Conservation (phyloP, 2,329 filamentous ascomycete genomes). For the Cladosporium sp. region DNA sequence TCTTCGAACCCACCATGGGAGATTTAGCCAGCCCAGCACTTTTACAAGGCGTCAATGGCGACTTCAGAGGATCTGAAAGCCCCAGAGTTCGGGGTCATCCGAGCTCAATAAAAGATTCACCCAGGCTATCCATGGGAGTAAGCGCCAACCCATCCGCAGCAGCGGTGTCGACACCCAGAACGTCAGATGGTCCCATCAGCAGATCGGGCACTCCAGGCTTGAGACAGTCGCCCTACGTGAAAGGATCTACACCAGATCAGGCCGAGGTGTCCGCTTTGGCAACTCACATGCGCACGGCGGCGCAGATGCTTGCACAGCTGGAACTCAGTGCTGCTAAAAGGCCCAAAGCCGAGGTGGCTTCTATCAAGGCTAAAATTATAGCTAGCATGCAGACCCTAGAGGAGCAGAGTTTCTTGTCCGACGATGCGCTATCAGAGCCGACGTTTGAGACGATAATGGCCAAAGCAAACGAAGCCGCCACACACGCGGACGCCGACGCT, state of each 20-base stretch:
- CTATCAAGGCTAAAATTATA: conserved; percentile 80
- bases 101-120: conserved; percentile 30
- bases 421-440: conserved; percentile 59
- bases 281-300: conserved; percentile 80
- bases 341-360: conserved; percentile 72
- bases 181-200: conserved; percentile 62
- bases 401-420: conserved; percentile 74
- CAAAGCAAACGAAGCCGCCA: conserved; percentile 53
- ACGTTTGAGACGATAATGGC: conserved; percentile 81
- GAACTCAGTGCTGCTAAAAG: conserved; percentile 75
- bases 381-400: conserved; percentile 84
- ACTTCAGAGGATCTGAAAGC: conserved; percentile 46
- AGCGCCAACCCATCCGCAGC: conserved; percentile 55
- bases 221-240: conserved; percentile 51
- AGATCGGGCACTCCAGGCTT: conserved; percentile 61
- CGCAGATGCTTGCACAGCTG: conserved; percentile 79
- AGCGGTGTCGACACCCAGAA: conserved; percentile 60
- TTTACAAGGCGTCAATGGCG: conserved; percentile 51
- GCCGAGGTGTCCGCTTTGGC: conserved; percentile 76
- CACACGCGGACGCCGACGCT: conserved; percentile 45
- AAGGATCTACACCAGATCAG: conserved; percentile 56
- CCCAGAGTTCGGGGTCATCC: conserved; percentile 22
- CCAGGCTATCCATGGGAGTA: conserved; percentile 56
- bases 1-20: conserved; percentile 75
- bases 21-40: conserved; percentile 70